phyloP scores from a whole-genome alignment of 768 basidiomycete species.

The Sarcomyxa edulis region DNA sequence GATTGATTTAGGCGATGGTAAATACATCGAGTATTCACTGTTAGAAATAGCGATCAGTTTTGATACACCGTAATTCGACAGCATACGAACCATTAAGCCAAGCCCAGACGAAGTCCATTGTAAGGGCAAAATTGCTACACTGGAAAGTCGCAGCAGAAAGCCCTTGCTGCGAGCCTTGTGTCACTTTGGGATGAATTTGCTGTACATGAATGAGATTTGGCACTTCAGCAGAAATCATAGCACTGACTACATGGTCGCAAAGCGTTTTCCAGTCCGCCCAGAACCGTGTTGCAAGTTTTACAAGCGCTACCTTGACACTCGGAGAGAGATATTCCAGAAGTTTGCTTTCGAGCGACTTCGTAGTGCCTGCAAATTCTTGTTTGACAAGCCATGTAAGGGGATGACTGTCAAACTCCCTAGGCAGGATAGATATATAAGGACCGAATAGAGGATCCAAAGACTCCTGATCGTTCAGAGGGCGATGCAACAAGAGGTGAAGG shows the following conservation, averaged over 20 bases:
- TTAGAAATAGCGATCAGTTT: neutral
- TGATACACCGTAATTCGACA: neutral
- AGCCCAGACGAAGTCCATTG: slow-evolving; percentile 68
- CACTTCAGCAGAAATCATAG: too few species aligned
- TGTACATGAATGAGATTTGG: too few species aligned
- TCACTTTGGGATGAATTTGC: slow-evolving; percentile 16
- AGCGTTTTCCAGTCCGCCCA: slow-evolving; percentile 54
- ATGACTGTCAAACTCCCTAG: slow-evolving; percentile 67
- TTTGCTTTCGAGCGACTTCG: slow-evolving; percentile 11
- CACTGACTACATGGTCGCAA: slow-evolving; percentile 47
- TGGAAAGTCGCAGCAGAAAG: neutral
- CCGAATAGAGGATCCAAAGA: slow-evolving; percentile 56
- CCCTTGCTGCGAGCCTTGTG: slow-evolving; percentile 19
- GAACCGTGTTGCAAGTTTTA: slow-evolving; percentile 43
- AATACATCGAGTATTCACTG: slow-evolving; percentile 91
- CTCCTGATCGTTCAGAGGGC: slow-evolving; percentile 34
- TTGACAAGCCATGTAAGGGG: slow-evolving; percentile 73
- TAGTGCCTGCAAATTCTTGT: slow-evolving; percentile 10
- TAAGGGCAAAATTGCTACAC: neutral
- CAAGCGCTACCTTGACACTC: slow-evolving; percentile 34
- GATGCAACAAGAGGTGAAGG: slow-evolving; percentile 72
- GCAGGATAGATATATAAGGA: slow-evolving; percentile 78
- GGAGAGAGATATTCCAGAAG: slow-evolving; percentile 46
- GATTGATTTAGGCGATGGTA: slow-evolving; percentile 54
- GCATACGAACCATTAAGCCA: slow-evolving; percentile 78